Percentiles rank a stretch among this genome's conserved stretches.
phyloP scores from a whole-genome alignment of 306 rosid genomes.

The Potentilla sterilis region DNA sequence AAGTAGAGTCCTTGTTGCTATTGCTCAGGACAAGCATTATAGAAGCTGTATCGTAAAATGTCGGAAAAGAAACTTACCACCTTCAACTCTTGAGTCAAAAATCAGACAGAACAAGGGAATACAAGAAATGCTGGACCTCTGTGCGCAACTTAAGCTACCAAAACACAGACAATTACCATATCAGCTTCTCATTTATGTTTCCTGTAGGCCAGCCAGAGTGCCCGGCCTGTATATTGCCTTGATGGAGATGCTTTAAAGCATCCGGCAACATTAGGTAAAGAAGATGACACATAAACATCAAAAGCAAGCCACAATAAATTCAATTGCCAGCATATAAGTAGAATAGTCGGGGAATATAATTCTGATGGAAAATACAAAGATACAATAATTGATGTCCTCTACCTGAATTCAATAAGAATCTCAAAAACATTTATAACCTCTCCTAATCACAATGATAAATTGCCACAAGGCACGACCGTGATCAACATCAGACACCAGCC shows the following conservation, averaged over 20 bases:
- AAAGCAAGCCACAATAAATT: background rate
- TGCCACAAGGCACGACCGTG: constrained; percentile 3
- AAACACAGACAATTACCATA: background rate
- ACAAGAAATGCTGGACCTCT: background rate
- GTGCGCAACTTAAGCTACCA: background rate
- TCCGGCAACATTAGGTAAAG: background rate
- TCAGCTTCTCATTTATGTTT: background rate
- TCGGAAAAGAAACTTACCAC: background rate
- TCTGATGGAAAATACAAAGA: background rate
- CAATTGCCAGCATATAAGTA: background rate
- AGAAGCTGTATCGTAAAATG: background rate
- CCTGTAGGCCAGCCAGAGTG: background rate
- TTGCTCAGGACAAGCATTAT: background rate
- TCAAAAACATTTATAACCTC: constrained; percentile 15
- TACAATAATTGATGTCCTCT: background rate
- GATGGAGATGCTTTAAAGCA: background rate
- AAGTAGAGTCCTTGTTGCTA: background rate
- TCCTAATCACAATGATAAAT: constrained; percentile 15
- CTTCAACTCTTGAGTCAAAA: background rate
- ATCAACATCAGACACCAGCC: constrained; percentile 11
- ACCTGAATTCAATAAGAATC: constrained; percentile 7
- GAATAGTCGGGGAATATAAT: background rate
- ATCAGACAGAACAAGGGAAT: background rate
- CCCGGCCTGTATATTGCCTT: background rate
- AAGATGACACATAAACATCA: background rate